Base-by-base conservation (phyloP, 192 early-diverging fungal species). In the Umbelopsis isabellina region DNA sequence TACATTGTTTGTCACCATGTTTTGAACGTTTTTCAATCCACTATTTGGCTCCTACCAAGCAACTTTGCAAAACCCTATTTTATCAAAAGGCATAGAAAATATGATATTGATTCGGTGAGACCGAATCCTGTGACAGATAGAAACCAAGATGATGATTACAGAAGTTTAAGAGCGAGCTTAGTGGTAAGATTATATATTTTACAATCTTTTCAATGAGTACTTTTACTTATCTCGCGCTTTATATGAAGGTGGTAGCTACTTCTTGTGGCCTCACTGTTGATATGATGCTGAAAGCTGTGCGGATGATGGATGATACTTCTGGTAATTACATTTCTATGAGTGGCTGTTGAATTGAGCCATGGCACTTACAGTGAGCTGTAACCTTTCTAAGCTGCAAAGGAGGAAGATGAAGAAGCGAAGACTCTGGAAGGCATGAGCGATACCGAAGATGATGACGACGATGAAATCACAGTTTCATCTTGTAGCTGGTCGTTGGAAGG, bases 1-100 rank as follows among this genome's bases (percentile, higher is more conserved):
- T 61, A 61, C 55, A 61, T 61, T 35, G 55, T 61, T 4, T 61
- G 55, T 12, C 33, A 61, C 33, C 55, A 61, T 33, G 25, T 61
- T 18, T 25, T 61, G 13, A 61, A 61, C 55, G 25, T 61, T 8
- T 37, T 61, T 16, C 27, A 61, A 16, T 30, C 27, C 55, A 61
- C 33, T 16, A 18, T 35, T 2, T 61, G 16, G 9, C 15, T 61
- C 11, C 27, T 61, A 61, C 55, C 55, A 33, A 27, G 27, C 25
- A 18, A 61, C 18, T 61, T 61, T 15, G 55, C 55, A 35, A 61
- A 16, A 33, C 13, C 25, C 1, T 61, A 61, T 18, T 61, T 33
- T 35, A 61, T 61, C 13, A 27, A 8, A 16, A 61, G 55, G 13
- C 55, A 61, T n/a, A 61, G 37, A 15, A 61, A 61, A n/a, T 61